Conservation (phyloP, 306 rosid genomes). For the Quillaja saponaria region DNA sequence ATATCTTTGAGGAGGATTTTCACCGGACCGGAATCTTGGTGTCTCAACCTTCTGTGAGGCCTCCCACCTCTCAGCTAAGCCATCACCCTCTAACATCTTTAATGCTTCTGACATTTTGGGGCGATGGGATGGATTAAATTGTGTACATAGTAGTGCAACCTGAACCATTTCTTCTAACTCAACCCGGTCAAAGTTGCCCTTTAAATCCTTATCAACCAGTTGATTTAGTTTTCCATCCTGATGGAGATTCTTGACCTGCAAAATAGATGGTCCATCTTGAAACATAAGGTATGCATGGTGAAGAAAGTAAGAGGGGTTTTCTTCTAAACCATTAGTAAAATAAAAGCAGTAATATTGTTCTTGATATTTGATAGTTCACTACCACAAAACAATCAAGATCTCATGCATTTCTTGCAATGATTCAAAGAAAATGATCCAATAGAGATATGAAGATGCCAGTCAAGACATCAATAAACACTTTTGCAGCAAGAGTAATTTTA, state of each 20-base stretch:
- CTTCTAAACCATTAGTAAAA: neutral
- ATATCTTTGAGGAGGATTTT: constrained; percentile 70
- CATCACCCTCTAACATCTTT: constrained; percentile 98
- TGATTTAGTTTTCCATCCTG: constrained; percentile 75
- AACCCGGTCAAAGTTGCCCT: constrained; percentile 60
- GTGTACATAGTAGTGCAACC: constrained; percentile 87
- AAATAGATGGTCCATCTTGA: constrained; percentile 21
- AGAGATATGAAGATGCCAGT: constrained; percentile 15
- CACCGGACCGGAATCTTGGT: constrained; percentile 61
- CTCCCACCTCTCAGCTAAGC: constrained; percentile 97
- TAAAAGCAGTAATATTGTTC: neutral
- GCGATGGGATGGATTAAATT: constrained; percentile 81
- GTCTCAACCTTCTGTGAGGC: constrained; percentile 80
- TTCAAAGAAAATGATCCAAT: neutral
- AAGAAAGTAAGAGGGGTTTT: neutral
- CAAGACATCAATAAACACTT: constrained; percentile 4
- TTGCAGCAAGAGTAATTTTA: neutral
- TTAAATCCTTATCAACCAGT: constrained; percentile 89
- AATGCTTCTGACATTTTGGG: constrained; percentile 94
- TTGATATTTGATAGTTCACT: too few relatives aligned
- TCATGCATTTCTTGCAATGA: too few relatives aligned
- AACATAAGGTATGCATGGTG: constrained; percentile 12
- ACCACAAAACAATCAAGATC: too few relatives aligned
- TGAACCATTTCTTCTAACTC: constrained; percentile 96
- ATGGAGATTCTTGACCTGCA: constrained; percentile 91